Conservation (phyloP, 441 rosid species). For the Raphanus hybrid region DNA sequence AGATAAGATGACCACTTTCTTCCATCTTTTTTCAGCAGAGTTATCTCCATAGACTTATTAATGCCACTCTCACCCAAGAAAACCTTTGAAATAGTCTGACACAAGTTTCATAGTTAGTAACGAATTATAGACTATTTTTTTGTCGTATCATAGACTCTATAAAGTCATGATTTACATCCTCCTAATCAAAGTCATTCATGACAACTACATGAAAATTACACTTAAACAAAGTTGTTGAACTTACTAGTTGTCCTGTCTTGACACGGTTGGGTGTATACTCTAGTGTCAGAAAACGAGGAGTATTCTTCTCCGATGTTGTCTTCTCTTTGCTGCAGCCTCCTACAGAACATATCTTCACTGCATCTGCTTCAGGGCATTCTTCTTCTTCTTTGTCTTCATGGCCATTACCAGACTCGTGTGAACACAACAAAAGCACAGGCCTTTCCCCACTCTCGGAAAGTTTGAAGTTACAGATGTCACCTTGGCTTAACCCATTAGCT, state of each 20-base stretch:
- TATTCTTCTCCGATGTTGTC: neutral
- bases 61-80: conserved; percentile 26
- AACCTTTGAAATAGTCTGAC: conserved; percentile 30
- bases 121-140: neutral
- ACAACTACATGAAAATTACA: neutral
- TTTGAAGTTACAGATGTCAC: conserved; percentile 21
- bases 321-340: conserved; percentile 18
- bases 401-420: conserved; percentile 9
- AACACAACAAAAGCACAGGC: conserved; percentile 29
- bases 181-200: neutral
- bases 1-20: conserved; percentile 35
- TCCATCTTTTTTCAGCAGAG: conserved; percentile 31
- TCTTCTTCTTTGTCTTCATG: neutral
- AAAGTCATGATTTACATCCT: neutral
- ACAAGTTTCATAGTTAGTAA: conserved; percentile 13
- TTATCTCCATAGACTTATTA: conserved; percentile 15
- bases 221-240: conserved; percentile 3
- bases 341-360: neutral
- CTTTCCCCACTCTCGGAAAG: conserved; percentile 17
- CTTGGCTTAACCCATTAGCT: conserved; percentile 16
- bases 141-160: neutral
- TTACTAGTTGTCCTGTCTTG: conserved; percentile 32
- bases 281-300: neutral
- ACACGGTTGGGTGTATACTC: conserved; percentile 22
- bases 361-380: neutral